phyloP scores from a whole-genome alignment of 768 basidiomycete species.

The Suillus decipiens region DNA sequence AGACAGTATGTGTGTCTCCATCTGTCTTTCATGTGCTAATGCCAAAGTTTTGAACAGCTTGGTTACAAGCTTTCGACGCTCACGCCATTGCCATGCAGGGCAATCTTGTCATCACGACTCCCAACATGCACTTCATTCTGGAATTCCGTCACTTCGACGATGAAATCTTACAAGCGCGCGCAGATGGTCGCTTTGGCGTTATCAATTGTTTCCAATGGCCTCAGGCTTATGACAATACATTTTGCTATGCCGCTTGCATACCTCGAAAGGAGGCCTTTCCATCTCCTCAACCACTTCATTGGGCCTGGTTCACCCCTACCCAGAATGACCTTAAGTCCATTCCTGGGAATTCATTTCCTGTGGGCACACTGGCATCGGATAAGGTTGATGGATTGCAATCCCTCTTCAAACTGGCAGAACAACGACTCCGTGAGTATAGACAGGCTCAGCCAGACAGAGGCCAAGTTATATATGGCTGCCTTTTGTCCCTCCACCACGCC shows the following conservation, averaged over 20 bases:
- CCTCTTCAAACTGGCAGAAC: background rate
- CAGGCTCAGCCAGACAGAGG: background rate
- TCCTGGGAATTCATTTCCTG: constrained; percentile 2
- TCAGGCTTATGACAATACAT: background rate
- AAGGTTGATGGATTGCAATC: constrained; percentile 7
- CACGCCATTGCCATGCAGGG: background rate
- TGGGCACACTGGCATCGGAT: constrained; percentile 3
- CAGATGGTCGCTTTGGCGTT: background rate
- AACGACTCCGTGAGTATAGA: background rate
- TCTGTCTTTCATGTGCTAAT: background rate
- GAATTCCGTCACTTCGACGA: background rate
- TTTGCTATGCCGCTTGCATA: background rate
- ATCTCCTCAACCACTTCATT: constrained; percentile 5
- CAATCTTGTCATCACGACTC: background rate
- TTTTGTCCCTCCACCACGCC: constrained; percentile 2
- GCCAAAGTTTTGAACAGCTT: background rate
- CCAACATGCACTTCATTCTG: background rate
- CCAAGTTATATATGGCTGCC: background rate
- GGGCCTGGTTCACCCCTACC: constrained; percentile 11
- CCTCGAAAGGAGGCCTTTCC: constrained; percentile 7
- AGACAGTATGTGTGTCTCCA: background rate
- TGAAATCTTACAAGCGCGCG: background rate
- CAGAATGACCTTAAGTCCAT: background rate
- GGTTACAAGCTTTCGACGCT: background rate
- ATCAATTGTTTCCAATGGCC: constrained; percentile 11